phyloP scores from a whole-genome alignment of 2,329 filamentous ascomycete species.

The Epichloe gansuensis region DNA sequence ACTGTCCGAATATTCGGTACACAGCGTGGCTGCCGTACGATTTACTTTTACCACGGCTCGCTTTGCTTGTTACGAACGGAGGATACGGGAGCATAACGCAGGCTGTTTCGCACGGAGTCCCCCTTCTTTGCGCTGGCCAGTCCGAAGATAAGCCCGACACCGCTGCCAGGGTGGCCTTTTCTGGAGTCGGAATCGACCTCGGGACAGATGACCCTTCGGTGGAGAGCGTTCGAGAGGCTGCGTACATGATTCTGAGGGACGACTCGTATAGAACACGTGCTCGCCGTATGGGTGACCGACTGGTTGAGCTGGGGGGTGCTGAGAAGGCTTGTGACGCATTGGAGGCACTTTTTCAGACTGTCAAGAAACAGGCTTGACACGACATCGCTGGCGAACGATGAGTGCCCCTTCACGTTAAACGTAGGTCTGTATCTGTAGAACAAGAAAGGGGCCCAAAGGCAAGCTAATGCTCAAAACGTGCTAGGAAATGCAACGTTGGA shows the following conservation, averaged over 20 bases:
- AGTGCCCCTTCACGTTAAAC: too few relatives aligned
- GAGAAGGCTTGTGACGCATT: conserved; percentile 15
- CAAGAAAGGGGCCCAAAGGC: too few relatives aligned
- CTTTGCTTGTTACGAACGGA: conserved; percentile 23
- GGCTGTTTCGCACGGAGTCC: conserved; percentile 21
- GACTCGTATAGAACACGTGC: conserved; percentile 12
- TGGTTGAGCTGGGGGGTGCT: conserved; percentile 18
- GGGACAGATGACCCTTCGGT: conserved; percentile 21
- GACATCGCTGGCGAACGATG: too few relatives aligned
- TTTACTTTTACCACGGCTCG: conserved; percentile 20
- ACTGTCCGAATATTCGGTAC: conserved; percentile 17
- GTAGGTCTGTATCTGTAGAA: too few relatives aligned
- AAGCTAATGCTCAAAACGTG: too few relatives aligned
- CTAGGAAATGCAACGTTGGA: too few relatives aligned
- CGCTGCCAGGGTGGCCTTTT: conserved; percentile 20
- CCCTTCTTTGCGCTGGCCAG: conserved; percentile 23
- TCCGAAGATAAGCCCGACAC: conserved; percentile 26
- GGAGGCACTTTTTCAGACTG: conserved; percentile 13
- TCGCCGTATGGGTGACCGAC: conserved; percentile 13
- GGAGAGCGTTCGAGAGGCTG: conserved; percentile 14
- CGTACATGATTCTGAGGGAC: conserved; percentile 15
- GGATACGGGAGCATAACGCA: conserved; percentile 26
- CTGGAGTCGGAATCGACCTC: conserved; percentile 22
- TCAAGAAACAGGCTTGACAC: neutral
- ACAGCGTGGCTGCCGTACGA: conserved; percentile 24